phyloP scores from a whole-genome alignment of 352 stramenopile genomes.

The Hyaloperonospora arabidopsidis region DNA sequence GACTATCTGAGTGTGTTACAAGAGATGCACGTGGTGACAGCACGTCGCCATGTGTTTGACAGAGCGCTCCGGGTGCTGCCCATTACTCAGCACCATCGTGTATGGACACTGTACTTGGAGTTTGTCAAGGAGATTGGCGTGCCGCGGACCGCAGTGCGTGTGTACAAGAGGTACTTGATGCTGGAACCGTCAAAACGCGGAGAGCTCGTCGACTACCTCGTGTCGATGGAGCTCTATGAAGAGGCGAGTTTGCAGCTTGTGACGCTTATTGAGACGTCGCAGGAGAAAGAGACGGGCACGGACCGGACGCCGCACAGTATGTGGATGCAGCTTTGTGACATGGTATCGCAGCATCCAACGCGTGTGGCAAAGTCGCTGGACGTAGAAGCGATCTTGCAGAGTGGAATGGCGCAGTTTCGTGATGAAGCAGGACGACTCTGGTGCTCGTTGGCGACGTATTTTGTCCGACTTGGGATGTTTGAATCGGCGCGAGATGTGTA shows the following conservation, averaged over 20 bases:
- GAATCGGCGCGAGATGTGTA: slow-evolving; percentile 95
- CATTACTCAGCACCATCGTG: slow-evolving; percentile 95
- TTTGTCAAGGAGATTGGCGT: slow-evolving; percentile 84
- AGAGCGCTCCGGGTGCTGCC: slow-evolving; percentile 92
- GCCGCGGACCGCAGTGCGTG: slow-evolving; percentile 66
- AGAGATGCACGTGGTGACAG: slow-evolving; percentile 69
- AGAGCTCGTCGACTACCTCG: slow-evolving; percentile 76
- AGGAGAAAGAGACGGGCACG: slow-evolving; percentile 29
- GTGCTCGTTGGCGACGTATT: slow-evolving; percentile 96
- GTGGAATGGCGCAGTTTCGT: slow-evolving; percentile 87
- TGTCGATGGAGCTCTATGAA: slow-evolving; percentile 57
- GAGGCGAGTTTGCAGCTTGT: slow-evolving; percentile 83
- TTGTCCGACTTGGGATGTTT: slow-evolving; percentile 94
- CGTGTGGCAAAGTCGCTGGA: slow-evolving; percentile 85
- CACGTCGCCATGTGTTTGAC: slow-evolving; percentile 88
- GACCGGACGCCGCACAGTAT: slow-evolving; percentile 87
- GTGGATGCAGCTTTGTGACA: slow-evolving; percentile 95
- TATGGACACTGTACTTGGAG: slow-evolving; percentile 91
- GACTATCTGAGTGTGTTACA: slow-evolving; percentile 80
- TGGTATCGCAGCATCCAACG: slow-evolving; percentile 91
- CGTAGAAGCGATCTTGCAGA: slow-evolving; percentile 93
- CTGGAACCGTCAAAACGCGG: slow-evolving; percentile 66
- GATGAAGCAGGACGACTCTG: slow-evolving; percentile 97
- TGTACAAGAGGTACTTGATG: slow-evolving; percentile 86
- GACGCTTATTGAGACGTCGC: slow-evolving; percentile 57